phyloP scores from a whole-genome alignment of 1,284 basidiomycete genomes.

The Rhizoctonia solani region DNA sequence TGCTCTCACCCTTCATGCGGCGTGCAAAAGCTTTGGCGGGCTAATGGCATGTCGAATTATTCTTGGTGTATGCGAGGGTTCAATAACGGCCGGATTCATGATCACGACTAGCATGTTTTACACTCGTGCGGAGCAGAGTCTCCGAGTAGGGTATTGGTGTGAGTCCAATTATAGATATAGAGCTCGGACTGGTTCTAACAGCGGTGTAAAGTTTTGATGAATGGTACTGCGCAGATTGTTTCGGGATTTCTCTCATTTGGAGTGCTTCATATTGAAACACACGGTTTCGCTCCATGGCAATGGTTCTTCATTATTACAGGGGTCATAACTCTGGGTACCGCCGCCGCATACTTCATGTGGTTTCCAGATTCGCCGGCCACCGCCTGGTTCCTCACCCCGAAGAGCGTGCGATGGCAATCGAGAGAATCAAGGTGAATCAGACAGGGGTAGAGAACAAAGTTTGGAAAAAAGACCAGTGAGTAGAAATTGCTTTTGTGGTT shows the following conservation, averaged over 20 bases:
- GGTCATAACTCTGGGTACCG: slow-evolving; percentile 39
- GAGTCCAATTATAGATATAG: background rate
- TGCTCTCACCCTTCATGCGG: slow-evolving; percentile 41
- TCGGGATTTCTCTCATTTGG: slow-evolving; percentile 47
- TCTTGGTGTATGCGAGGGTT: slow-evolving; percentile 45
- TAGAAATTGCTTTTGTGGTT: too few species aligned
- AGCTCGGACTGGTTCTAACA: background rate
- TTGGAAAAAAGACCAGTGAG: slow-evolving; percentile 53
- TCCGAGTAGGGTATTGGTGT: slow-evolving; percentile 44
- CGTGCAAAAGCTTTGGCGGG: slow-evolving; percentile 40
- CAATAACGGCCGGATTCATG: slow-evolving; percentile 44
- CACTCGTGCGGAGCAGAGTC: slow-evolving; percentile 45
- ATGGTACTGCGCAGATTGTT: slow-evolving; percentile 41
- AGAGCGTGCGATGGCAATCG: slow-evolving; percentile 44
- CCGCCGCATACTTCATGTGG: slow-evolving; percentile 24
- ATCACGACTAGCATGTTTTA: slow-evolving; percentile 45
- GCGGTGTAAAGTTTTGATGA: slow-evolving; percentile 14
- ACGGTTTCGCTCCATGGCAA: slow-evolving; percentile 39
- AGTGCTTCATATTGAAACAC: slow-evolving; percentile 42
- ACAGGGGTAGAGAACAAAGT: slow-evolving; percentile 51
- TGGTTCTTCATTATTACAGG: slow-evolving; percentile 45
- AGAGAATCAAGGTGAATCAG: slow-evolving; percentile 44
- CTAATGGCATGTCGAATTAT: slow-evolving; percentile 44
- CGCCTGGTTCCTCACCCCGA: slow-evolving; percentile 43
- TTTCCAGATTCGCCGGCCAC: slow-evolving; percentile 43